Evolutionary conservation across 495 filamentous ascomycete genomes (phyloP), one percentile per base, ranked within the genome.

Genomic region (Cairneyella variabilis): DNA sequence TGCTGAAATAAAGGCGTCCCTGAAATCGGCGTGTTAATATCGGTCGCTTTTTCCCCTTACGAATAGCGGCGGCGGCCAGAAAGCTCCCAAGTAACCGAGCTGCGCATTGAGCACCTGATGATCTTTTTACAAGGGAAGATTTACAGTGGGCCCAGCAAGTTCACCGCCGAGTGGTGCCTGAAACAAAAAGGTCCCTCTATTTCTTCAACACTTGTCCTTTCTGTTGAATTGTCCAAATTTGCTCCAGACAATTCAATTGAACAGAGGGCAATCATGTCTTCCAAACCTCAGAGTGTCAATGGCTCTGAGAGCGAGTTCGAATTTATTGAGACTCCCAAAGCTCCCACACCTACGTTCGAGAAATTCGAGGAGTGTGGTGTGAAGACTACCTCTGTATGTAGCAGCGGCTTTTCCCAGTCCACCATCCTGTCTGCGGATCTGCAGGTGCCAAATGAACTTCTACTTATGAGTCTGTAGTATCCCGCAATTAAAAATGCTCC

Each of bases 401-500:
- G 41, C 30, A 17, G 38, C 42, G 40, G 17, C 21, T 39, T 42
- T 20, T 41, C 41, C 26, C 25, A 27, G n/a, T 44, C 32, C 36
- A 32, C 46, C 11, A 40, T 38, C 7, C 22, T 22, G 25, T 38
- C 48, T 44, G 52, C 38, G 20, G 12, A 16, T n/a, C 38, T 21
- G 43, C 30, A 28, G 22, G 44, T 17, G 12, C 30, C 27, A 48
- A 46, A 48, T 59, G 46, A 60, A 30, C 48, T 16, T 58, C 38
- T 56, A 46, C 66, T 76, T 48, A 66, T 58, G 36, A 46, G 60
- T 53, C 47, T 47, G 25, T 63, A 93, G 89, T 89, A 77, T 59
- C 80, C 86, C 4, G 69, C 86, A 27, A 92, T 93, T 64, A 79
- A 87, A 59, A 93, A 93, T 78, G 86, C 77, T 23, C 85, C 89